Evolutionary conservation across 306 rosid genomes (phyloP), one percentile per base, ranked within the genome.

Genomic region (Malus fusca): DNA sequence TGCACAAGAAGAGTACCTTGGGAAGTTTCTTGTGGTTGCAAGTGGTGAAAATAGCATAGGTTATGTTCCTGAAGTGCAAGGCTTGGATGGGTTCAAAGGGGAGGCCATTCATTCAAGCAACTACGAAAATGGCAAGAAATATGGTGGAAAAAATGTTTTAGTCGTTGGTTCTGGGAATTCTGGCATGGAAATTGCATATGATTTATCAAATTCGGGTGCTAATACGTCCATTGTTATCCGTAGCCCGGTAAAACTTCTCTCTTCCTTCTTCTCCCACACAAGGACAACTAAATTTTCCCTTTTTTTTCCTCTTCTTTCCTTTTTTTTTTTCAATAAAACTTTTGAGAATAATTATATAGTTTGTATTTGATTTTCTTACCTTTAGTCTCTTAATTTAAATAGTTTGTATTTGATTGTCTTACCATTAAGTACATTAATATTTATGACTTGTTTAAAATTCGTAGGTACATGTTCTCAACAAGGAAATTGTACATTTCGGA

Each of bases 391-490:
- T 35, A 35, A 35, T 35, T 35, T 35, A 35, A 35, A 35, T 48
- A 13, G 6, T 48, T 17, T 48, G 55, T 0, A 48, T 48, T 15
- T 35, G 55, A 48, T 48, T 18, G 18, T 48, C 21, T 48, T 48
- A 5, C 1, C 40, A 5, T 51, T 51, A 18, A 5, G 21, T 51
- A 51, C 55, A 14, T 48, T 48, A 48, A 48, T 51, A 17, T 51
- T 51, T 17, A 51, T 37, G 18, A 51, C 62, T 56, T 56, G 2
- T 9, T 5, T 42, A 23, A 6, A 5, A 30, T 2, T 64, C 66
- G 59, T 48, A 88, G 96, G 23, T 83, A 40, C 92, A 88, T 59
- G 81, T 90, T 9, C 30, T 86, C 23, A 81, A 73, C 8, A 88
- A 77, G 74, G 84, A 88, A 35, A 9, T 82, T 22, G 82, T 72